Base-by-base conservation (phyloP, 1,284 basidiomycete genomes). In the Boletus albobrunnescens region DNA sequence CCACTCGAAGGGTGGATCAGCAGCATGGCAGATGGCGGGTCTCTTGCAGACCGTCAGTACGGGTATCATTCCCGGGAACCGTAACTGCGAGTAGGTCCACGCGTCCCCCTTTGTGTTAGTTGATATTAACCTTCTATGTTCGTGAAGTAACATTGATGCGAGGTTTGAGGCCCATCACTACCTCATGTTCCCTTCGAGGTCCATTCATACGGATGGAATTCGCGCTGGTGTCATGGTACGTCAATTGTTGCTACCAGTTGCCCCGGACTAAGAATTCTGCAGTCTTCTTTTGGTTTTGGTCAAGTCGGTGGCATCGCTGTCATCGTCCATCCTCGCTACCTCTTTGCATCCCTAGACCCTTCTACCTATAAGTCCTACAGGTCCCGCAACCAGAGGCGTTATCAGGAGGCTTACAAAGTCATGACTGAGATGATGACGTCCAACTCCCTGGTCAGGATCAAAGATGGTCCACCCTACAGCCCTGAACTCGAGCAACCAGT, bases 211-310 rank as follows among this genome's bases (percentile, higher is more conserved):
- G 6, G 91, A 94, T 58, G 91, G 91, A 51, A 86, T 98, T 60
- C 86, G 88, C 52, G 89, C 88, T 41, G 92, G 91, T 71, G 77
- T 93, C 52, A 89, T 95, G 87, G 84, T 86, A 60, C 24, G 74
- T 61, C 13, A 37, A 36, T 28, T 27, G 20, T 32, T 23, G 22
- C 17, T 10, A 4, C n/a, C 7, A 32, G 37, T 23, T 23, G 2
- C 17, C 4, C 3, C 8, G 5, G 17, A 20, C 43, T 53, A n/a
- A 55, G 2, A 27, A 30, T 41, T 54, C 47, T 39, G 16, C 50
- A 86, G 78, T 97, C 95, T 4, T 97, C 94, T 16, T 99, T 99
- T 74, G 96, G 96, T 60, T 99, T 99, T 77, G 96, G 95, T 61
- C 96, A 99, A 81, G 94, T 97, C 56, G 96, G 95, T 54, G 96